These are phyloP conservation scores for Starmerella geochares DNA, from an alignment of 805 yeast species.

Conservation along the genomic window DNA sequence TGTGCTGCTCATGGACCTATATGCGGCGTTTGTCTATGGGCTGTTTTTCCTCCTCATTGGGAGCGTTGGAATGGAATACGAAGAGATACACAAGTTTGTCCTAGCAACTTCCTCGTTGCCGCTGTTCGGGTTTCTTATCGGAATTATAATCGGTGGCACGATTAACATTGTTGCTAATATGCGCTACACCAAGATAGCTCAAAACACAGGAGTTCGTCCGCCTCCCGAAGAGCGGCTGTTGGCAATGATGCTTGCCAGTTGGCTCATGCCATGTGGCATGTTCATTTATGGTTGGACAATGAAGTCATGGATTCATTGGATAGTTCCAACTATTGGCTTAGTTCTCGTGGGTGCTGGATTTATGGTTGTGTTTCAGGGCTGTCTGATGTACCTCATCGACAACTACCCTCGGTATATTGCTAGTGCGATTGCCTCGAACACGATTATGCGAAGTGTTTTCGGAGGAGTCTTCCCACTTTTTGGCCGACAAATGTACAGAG, in stretches of 20 bases:
- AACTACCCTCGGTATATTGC: slow-evolving; percentile 51
- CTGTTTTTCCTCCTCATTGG: slow-evolving; percentile 37
- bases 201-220: slow-evolving; percentile 35
- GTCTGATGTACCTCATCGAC: slow-evolving; percentile 53
- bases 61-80: slow-evolving; percentile 35
- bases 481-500: slow-evolving; percentile 49
- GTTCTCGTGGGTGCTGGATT: slow-evolving; percentile 44
- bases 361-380: slow-evolving; percentile 49
- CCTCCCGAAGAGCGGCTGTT: slow-evolving; percentile 53
- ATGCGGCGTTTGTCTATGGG: slow-evolving; percentile 39
- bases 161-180: slow-evolving; percentile 26
- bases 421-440: slow-evolving; percentile 49
- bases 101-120: slow-evolving; percentile 31
- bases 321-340: slow-evolving; percentile 48
- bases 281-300: slow-evolving; percentile 59
- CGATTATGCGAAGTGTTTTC: slow-evolving; percentile 46
- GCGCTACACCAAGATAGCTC: slow-evolving; percentile 27
- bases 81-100: slow-evolving; percentile 30
- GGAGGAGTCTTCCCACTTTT: slow-evolving; percentile 58
- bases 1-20: slow-evolving; percentile 34
- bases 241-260: slow-evolving; percentile 41
- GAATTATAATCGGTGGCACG: slow-evolving; percentile 29
- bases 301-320: slow-evolving; percentile 38
- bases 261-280: slow-evolving; percentile 44
- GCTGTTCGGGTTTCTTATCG: slow-evolving; percentile 31